Evolutionary conservation across 2,329 filamentous ascomycete genomes (phyloP).

Genomic region (Trichoderma citrinoviride): DNA sequence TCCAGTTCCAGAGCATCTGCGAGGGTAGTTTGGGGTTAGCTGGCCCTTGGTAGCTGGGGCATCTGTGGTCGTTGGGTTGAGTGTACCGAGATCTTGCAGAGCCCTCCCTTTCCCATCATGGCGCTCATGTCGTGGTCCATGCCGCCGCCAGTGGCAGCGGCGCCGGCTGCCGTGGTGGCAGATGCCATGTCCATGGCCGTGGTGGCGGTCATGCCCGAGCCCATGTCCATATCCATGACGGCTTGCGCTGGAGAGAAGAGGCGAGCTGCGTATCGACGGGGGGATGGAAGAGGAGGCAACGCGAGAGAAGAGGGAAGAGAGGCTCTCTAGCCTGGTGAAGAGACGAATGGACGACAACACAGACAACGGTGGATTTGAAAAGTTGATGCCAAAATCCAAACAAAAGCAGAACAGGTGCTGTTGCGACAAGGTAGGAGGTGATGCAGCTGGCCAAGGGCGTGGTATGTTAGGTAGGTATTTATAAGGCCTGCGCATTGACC

Average conservation of each 20-base stretch:
- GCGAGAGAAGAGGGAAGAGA: not conserved
- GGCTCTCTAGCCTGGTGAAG: not conserved
- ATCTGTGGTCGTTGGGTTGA: not conserved
- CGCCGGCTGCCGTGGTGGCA: slow-evolving; percentile 14
- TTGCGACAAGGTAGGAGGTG: not conserved
- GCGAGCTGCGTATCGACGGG: not conserved
- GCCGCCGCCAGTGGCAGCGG: slow-evolving; percentile 14
- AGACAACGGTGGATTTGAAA: too few relatives aligned
- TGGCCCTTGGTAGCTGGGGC: not conserved
- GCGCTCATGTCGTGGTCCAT: slow-evolving; percentile 24
- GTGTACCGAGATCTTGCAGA: slow-evolving; percentile 42
- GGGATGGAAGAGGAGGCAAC: not conserved
- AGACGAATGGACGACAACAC: not conserved
- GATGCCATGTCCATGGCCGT: slow-evolving; percentile 4
- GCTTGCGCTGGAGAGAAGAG: not conserved
- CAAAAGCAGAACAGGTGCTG: not conserved
- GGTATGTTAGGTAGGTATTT: not conserved
- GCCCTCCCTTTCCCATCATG: slow-evolving; percentile 32
- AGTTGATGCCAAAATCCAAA: not conserved
- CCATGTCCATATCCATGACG: slow-evolving; percentile 4
- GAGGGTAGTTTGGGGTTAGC: not conserved
- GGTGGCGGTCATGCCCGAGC: too few relatives aligned
- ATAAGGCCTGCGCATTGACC: not conserved
- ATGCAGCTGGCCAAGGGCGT: too few relatives aligned
- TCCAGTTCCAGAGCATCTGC: slow-evolving; percentile 80